A percentile compares a stretch with the other conserved stretches of the same genome.
These are phyloP conservation scores for Podaxis sp. DNA, from an alignment of 768 basidiomycete genomes.

Conservation along the genomic window DNA sequence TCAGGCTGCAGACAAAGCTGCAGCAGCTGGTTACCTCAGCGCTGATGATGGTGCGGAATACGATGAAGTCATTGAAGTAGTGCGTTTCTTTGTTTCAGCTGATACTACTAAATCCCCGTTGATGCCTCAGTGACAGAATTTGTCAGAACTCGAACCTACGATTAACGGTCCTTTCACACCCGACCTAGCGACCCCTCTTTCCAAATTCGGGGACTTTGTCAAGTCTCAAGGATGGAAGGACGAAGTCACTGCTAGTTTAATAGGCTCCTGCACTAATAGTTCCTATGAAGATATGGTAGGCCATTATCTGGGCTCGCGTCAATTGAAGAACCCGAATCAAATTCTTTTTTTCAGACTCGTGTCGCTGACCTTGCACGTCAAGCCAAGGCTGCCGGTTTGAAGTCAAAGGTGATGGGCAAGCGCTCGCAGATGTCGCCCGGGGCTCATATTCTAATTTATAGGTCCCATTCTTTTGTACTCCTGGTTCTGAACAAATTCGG, in stretches of 20 bases:
- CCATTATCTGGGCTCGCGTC: not conserved
- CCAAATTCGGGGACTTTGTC: slow-evolving; percentile 80
- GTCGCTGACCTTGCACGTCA: slow-evolving; percentile 91
- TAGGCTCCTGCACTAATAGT: slow-evolving; percentile 99
- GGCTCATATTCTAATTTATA: slow-evolving; percentile 20
- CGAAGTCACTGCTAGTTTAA: slow-evolving; percentile 85
- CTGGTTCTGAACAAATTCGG: slow-evolving; percentile 93
- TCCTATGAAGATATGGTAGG: slow-evolving; percentile 93
- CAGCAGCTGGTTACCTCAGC: slow-evolving; percentile 69
- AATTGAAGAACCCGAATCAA: slow-evolving; percentile 10
- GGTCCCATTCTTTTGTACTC: slow-evolving; percentile 87
- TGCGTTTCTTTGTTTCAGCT: slow-evolving; percentile 34
- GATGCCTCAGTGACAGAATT: slow-evolving; percentile 51
- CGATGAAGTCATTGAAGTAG: slow-evolving; percentile 92
- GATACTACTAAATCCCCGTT: slow-evolving; percentile 9
- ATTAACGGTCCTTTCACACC: slow-evolving; percentile 99
- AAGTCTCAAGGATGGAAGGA: slow-evolving; percentile 91
- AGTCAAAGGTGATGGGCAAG: slow-evolving; percentile 52
- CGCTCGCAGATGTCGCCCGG: slow-evolving; percentile 13
- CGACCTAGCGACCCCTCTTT: slow-evolving; percentile 91
- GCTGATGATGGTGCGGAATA: slow-evolving; percentile 91
- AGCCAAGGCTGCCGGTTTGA: slow-evolving; percentile 81
- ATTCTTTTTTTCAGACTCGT: slow-evolving; percentile 57
- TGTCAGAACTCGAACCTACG: slow-evolving; percentile 86
- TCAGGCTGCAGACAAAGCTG: slow-evolving; percentile 81